Evolutionary conservation across 2,329 filamentous ascomycete genomes (phyloP), one percentile per base, ranked within the genome.

Genomic region (Blumeriella jaapii): DNA sequence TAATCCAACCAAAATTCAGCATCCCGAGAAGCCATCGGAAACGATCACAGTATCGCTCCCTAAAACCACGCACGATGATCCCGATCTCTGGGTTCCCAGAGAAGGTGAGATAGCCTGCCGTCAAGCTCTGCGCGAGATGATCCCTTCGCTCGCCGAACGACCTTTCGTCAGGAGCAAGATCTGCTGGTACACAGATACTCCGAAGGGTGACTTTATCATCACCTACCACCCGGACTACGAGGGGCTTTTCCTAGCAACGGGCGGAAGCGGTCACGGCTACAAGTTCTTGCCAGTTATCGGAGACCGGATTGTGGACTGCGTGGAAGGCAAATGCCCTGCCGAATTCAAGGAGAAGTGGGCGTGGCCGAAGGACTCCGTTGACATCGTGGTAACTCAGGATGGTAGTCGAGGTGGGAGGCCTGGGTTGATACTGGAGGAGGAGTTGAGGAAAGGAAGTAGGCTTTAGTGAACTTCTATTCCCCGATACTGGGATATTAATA

Each of bases 101-200:
- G 41, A 53, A 31, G 49, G 46, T 7, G 40, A 49, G 25, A 6
- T 8, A 1, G 49, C 43, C 5, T 51, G 49, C 16, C 34, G 45
- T 6, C 11, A 37, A 6, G 49, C 50, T 1, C 20, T 56, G 3
- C 9, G 25, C 2, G 39, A 69, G 28, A 61, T 76, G 34, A 61
- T 78, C 2, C 72, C 75, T 0, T 58, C 61, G 9, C 62, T 77
- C 36, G 64, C 58, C 1, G 60, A 68, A 1, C 56, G 70, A 4
- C 61, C 62, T 0, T 77, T 74, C 56, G 52, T 58, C 8, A 56
- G 61, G 8, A 65, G 63, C 5, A 58, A 71, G 4, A 55, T 78
- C 26, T 78, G 74, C 46, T 78, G 74, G 74, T 78, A 78, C 47
- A 73, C 67, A 3, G 74, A 78, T 55, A 78, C 74, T 38, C 71